These are phyloP conservation scores for Colletotrichum godetiae DNA, from an alignment of 2,329 filamentous ascomycete species.

Conservation along the genomic window DNA sequence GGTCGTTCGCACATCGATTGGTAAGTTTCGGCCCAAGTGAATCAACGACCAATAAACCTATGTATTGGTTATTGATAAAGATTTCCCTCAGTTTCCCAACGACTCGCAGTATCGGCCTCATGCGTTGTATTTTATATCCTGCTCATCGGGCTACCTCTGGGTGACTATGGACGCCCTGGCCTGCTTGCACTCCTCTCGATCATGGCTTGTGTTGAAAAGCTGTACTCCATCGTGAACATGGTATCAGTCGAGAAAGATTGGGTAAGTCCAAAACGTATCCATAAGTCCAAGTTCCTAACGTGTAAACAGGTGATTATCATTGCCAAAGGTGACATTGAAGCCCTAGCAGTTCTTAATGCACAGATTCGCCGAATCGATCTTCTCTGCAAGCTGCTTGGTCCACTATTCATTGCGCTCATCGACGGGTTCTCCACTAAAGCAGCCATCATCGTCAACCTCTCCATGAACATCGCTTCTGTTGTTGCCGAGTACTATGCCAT, in stretches of 20 bases:
- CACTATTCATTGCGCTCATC: constrained; percentile 64
- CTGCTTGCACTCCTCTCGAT: constrained; percentile 8
- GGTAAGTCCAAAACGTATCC: constrained; percentile 49
- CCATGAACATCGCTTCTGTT: constrained; percentile 61
- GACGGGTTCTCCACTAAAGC: constrained; percentile 58
- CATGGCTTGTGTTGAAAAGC: constrained; percentile 71
- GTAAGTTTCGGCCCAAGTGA: not conserved
- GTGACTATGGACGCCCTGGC: not conserved
- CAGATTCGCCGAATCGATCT: constrained; percentile 73
- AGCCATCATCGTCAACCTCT: constrained; percentile 61
- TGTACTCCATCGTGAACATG: constrained; percentile 72
- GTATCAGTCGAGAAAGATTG: constrained; percentile 80
- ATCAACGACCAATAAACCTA: accelerated
- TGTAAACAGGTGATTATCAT: constrained; percentile 53
- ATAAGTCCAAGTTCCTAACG: not conserved
- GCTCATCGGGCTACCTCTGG: constrained; percentile 1
- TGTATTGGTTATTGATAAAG: not conserved
- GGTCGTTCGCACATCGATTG: constrained; percentile 50
- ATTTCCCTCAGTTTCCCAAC: constrained; percentile 38
- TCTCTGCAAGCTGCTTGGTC: constrained; percentile 68
- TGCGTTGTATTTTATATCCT: constrained; percentile 22
- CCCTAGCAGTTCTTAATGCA: constrained; percentile 59
- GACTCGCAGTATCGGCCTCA: constrained; percentile 27
- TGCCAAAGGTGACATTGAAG: constrained; percentile 18
- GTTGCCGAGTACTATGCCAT: constrained; percentile 65